Conservation (phyloP, 1,284 basidiomycete genomes). For the Malassezia yamatoensis region DNA sequence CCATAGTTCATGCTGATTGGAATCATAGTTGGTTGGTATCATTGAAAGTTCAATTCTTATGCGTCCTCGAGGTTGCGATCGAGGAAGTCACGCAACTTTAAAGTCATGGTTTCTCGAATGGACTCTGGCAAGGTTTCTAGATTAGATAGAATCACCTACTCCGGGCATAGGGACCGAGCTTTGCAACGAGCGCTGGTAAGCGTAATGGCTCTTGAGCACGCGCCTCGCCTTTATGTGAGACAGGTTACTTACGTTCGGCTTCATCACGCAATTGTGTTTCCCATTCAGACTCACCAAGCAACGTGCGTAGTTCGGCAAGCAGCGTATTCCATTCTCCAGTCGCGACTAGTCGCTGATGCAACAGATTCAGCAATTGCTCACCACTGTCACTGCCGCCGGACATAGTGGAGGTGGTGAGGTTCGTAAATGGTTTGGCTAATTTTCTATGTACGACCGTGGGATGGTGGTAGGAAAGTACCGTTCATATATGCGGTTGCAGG, state of each 20-base stretch:
- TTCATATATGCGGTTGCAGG: slow-evolving; percentile 66
- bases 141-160: background rate
- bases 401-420: slow-evolving; percentile 6
- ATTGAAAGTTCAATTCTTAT: background rate
- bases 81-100: slow-evolving; percentile 12
- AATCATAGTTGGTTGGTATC: background rate
- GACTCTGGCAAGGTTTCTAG: slow-evolving; percentile 16
- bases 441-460: slow-evolving; percentile 20
- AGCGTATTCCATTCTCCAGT: slow-evolving; percentile 15
- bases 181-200: slow-evolving; percentile 12
- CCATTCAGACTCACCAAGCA: slow-evolving; percentile 17
- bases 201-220: slow-evolving; percentile 7
- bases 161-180: slow-evolving; percentile 13
- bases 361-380: slow-evolving; percentile 15
- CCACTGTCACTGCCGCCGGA: slow-evolving; percentile 15
- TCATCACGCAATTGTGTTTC: slow-evolving; percentile 13
- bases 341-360: slow-evolving; percentile 16
- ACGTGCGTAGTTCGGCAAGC: background rate
- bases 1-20: background rate
- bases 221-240: slow-evolving; percentile 8
- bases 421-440: background rate
- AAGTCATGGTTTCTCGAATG: slow-evolving; percentile 5
- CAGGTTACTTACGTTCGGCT: slow-evolving; percentile 10
- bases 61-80: slow-evolving; percentile 18
- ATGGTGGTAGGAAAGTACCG: slow-evolving; percentile 59